A percentile compares a stretch with the other conserved stretches of the same genome.
Evolutionary conservation across 495 filamentous ascomycete genomes (phyloP).

Genomic region (Xylaria scruposa): DNA sequence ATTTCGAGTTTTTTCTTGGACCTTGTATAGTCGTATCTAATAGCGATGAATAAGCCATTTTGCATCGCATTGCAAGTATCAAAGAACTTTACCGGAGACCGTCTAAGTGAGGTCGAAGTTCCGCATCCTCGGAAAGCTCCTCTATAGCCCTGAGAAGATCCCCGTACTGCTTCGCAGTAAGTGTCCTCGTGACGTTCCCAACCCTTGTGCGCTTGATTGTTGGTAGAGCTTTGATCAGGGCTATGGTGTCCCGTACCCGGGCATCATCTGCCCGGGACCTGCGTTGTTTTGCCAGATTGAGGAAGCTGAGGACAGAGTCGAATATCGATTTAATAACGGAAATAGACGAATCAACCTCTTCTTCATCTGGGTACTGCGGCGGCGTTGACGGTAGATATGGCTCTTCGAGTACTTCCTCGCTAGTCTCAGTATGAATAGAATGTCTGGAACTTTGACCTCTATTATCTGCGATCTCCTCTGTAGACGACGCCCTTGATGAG

Average conservation of each 20-base stretch:
- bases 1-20: slow-evolving; percentile 6
- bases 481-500: neutral
- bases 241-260: neutral
- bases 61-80: neutral
- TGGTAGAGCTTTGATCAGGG: slow-evolving; percentile 9
- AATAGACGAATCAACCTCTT: neutral
- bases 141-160: neutral
- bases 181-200: neutral
- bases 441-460: neutral
- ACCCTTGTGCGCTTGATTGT: neutral
- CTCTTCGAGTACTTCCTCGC: neutral
- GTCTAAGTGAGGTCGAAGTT: neutral
- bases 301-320: neutral
- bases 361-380: neutral
- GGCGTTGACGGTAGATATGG: neutral
- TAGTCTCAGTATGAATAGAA: neutral
- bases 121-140: neutral
- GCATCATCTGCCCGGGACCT: slow-evolving; percentile 4
- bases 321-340: neutral
- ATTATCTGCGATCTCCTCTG: neutral
- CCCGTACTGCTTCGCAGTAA: slow-evolving; percentile 11
- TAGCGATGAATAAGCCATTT: neutral
- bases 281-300: slow-evolving; percentile 22
- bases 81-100: neutral
- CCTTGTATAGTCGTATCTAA: slow-evolving; percentile 18